A percentile compares a stretch with the other conserved stretches of the same genome.
Conservation (phyloP, 2,329 filamentous ascomycete genomes). For the Phaeosphaeria sp. region DNA sequence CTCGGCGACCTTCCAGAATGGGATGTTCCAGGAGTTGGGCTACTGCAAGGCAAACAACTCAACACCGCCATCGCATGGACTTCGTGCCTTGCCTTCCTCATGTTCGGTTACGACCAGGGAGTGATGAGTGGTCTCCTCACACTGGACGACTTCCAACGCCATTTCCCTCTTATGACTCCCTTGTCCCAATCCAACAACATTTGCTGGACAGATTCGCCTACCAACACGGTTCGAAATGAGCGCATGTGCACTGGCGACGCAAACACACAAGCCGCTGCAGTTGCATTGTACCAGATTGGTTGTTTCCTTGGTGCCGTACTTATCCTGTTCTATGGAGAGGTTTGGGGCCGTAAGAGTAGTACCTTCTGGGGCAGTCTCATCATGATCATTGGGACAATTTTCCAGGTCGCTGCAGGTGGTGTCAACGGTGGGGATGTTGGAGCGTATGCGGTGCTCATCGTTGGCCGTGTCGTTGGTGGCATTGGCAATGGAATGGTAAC, state of each 20-base stretch:
- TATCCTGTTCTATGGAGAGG: constrained; percentile 58
- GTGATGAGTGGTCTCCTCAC: constrained; percentile 72
- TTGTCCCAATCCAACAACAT: constrained; percentile 16
- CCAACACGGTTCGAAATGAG: constrained; percentile 11
- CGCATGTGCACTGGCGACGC: constrained; percentile 22
- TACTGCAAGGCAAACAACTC: constrained; percentile 16
- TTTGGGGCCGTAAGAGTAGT: constrained; percentile 55
- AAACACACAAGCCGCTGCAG: constrained; percentile 19
- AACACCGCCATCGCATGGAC: constrained; percentile 23
- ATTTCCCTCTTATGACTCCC: constrained; percentile 34
- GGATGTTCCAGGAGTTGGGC: constrained; percentile 17
- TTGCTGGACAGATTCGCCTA: constrained; percentile 21
- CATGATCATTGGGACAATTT: constrained; percentile 58
- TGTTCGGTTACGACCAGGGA: constrained; percentile 67
- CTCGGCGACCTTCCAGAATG: constrained; percentile 24
- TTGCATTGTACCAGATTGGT: constrained; percentile 42
- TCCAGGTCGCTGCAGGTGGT: constrained; percentile 55
- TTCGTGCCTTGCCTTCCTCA: constrained; percentile 35
- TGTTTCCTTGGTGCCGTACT: constrained; percentile 49
- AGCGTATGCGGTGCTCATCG: constrained; percentile 62
- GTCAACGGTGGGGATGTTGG: constrained; percentile 49
- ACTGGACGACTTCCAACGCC: constrained; percentile 62
- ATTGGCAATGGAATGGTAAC: constrained; percentile 57
- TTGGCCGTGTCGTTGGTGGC: constrained; percentile 15
- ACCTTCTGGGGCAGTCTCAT: constrained; percentile 26